Conservation (phyloP, 2,329 filamentous ascomycete genomes). For the Microdochium trichocladiopsis region DNA sequence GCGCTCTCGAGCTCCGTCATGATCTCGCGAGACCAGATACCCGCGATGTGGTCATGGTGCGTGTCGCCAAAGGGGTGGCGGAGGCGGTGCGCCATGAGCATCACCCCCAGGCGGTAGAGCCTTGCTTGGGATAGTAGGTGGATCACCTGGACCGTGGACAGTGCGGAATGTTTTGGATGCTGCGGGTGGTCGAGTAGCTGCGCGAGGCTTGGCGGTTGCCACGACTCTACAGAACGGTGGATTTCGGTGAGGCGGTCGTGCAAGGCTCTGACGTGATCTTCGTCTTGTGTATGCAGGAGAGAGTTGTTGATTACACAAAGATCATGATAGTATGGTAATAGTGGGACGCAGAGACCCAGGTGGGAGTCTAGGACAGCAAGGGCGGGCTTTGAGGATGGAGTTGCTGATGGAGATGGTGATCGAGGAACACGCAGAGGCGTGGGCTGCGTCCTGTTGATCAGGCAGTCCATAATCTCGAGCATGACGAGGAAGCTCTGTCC, state of each 20-base stretch:
- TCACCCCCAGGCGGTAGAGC: conserved; percentile 15
- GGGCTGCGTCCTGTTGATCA: conserved; percentile 15
- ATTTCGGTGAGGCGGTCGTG: conserved; percentile 13
- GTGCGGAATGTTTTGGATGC: conserved; percentile 10
- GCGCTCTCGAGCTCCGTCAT: conserved; percentile 17
- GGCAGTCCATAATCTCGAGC: conserved; percentile 17
- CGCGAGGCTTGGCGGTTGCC: conserved; percentile 13
- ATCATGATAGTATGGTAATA: conserved; percentile 17
- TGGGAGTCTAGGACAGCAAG: conserved; percentile 9
- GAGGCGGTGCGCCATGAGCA: conserved; percentile 16
- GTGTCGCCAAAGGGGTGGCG: conserved; percentile 11
- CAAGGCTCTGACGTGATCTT: conserved; percentile 4
- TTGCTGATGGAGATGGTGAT: background rate
- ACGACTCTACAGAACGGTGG: conserved; percentile 11
- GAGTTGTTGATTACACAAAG: conserved; percentile 16
- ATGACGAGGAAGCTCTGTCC: conserved; percentile 13
- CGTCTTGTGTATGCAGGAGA: conserved; percentile 7
- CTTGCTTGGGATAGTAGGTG: conserved; percentile 17
- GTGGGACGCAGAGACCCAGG: conserved; percentile 15
- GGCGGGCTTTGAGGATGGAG: background rate
- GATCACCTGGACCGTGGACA: conserved; percentile 7
- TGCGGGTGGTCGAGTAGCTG: conserved; percentile 4
- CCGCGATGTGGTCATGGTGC: conserved; percentile 11
- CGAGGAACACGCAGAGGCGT: conserved; percentile 3
- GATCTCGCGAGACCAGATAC: conserved; percentile 16